Evolutionary conservation across 805 yeast species (phyloP).

Genomic region (Grigorovia yakushimaensis): DNA sequence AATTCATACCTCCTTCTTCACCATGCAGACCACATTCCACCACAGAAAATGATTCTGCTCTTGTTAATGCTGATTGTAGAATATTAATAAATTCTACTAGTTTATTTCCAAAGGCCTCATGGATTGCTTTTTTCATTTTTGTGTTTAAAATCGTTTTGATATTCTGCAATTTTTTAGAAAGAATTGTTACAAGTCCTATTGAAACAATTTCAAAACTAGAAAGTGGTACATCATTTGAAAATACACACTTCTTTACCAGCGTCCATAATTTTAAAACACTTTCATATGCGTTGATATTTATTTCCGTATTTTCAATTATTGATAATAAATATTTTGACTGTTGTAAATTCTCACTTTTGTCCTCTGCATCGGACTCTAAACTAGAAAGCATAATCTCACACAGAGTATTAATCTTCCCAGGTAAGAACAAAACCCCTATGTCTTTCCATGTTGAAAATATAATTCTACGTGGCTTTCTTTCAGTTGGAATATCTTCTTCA

Average conservation of each 20-base stretch:
- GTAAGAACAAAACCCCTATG: background rate
- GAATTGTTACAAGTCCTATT: slow-evolving; percentile 48
- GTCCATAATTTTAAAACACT: slow-evolving; percentile 32
- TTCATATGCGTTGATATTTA: slow-evolving; percentile 20
- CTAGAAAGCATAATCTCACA: slow-evolving; percentile 11
- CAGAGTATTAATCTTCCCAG: slow-evolving; percentile 8
- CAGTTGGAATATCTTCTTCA: slow-evolving; percentile 27
- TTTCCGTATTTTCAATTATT: slow-evolving; percentile 15
- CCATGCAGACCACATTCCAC: slow-evolving; percentile 32
- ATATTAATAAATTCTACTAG: slow-evolving; percentile 41
- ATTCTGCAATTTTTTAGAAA: slow-evolving; percentile 4
- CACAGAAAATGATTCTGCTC: slow-evolving; percentile 67
- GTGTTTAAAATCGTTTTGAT: background rate
- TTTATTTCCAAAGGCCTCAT: slow-evolving; percentile 27
- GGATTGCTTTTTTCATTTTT: slow-evolving; percentile 36
- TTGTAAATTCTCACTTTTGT: slow-evolving; percentile 16
- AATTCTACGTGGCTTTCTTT: slow-evolving; percentile 18
- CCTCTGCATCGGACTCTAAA: slow-evolving; percentile 14
- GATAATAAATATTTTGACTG: slow-evolving; percentile 17
- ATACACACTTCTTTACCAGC: slow-evolving; percentile 29
- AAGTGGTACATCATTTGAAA: slow-evolving; percentile 26
- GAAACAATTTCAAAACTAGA: slow-evolving; percentile 71
- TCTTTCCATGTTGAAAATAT: slow-evolving; percentile 13
- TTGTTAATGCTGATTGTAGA: slow-evolving; percentile 62
- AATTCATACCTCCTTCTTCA: slow-evolving; percentile 39